Evolutionary conservation across 1,139 yeast species (phyloP), one percentile per base, ranked within the genome.

Genomic region (Blastobotrys aristatus): DNA sequence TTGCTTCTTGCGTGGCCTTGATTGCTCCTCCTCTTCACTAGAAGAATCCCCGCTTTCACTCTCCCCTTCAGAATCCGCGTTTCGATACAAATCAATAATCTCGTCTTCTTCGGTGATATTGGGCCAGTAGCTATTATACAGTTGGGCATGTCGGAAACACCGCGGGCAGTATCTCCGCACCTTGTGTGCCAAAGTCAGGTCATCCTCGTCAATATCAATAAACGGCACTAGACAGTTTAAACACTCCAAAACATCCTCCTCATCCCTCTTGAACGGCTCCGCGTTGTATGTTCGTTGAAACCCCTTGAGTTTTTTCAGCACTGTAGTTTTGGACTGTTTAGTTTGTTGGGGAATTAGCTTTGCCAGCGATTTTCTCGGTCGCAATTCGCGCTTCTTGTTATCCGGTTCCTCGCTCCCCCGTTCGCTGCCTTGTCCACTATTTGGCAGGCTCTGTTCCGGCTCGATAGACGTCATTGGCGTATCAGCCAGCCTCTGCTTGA

Each of bases 81-180:
- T 32, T 21, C 35, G 18, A 37, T 55, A 57, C 13, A 61, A 53
- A 27, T 51, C 58, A 31, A 61, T 53, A 21, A 36, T 38, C 16
- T 48, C 54, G 2, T 46, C 51, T 27, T 43, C 43, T 4, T 40
- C 49, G 2, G 57, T 52, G 21, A 21, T 36, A n/a, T 20, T 13
- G 3, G 68, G 68, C 68, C 68, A 64, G 32, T 44, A 52, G 4
- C 60, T 50, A 40, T 53, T 53, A 49, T 60, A 64, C 4, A 64
- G 43, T 2, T 53, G 40, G 4, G 60, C 59, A 35, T 63, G 68
- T n/a, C 68, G 56, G 42, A 59, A 57, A 43, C 68, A 64, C 22
- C 68, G 51, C 0, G 64, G 66, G 44, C 68, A 64, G 43, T 53
- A 50, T 30, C 47, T 46, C 13, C 57, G 45, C 5, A 43, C 44